Conservation (phyloP, 1,284 basidiomycete genomes). For the Bondarzewia mesenterica region DNA sequence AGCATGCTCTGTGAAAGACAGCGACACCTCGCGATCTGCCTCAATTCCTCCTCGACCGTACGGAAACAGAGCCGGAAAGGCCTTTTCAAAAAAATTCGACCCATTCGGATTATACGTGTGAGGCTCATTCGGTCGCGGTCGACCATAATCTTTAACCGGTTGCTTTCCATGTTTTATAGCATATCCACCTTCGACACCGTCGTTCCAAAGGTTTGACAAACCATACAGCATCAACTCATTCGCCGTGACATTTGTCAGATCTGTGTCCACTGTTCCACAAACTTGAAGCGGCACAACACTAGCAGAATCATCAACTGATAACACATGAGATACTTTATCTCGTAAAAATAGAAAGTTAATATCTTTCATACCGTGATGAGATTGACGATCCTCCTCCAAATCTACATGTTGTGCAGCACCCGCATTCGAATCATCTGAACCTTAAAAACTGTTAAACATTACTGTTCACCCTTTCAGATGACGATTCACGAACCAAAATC, state of each 20-base stretch:
- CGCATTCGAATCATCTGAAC: too few species aligned
- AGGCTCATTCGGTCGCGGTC: not conserved
- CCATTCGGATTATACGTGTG: constrained; percentile 22
- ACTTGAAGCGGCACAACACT: constrained; percentile 9
- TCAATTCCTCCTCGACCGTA: constrained; percentile 33
- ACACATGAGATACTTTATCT: too few species aligned
- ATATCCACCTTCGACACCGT: constrained; percentile 21
- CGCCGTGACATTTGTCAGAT: constrained; percentile 10
- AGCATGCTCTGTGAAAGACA: constrained; percentile 25
- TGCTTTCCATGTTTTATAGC: constrained; percentile 16
- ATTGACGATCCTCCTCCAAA: too few species aligned
- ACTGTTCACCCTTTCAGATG: too few species aligned
- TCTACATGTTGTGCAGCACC: too few species aligned
- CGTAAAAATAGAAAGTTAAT: too few species aligned
- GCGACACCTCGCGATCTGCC: constrained; percentile 6
- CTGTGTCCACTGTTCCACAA: constrained; percentile 15
- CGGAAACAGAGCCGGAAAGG: constrained; percentile 30
- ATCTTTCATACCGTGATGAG: too few species aligned
- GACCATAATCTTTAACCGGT: constrained; percentile 5
- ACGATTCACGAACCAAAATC: too few species aligned
- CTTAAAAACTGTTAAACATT: too few species aligned
- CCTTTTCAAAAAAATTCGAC: constrained; percentile 19
- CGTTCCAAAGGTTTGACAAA: constrained; percentile 12
- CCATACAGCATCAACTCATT: constrained; percentile 10
- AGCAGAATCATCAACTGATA: not conserved